Conservation (phyloP, 1,139 yeast genomes). For the Suhomyces panamericanus region DNA sequence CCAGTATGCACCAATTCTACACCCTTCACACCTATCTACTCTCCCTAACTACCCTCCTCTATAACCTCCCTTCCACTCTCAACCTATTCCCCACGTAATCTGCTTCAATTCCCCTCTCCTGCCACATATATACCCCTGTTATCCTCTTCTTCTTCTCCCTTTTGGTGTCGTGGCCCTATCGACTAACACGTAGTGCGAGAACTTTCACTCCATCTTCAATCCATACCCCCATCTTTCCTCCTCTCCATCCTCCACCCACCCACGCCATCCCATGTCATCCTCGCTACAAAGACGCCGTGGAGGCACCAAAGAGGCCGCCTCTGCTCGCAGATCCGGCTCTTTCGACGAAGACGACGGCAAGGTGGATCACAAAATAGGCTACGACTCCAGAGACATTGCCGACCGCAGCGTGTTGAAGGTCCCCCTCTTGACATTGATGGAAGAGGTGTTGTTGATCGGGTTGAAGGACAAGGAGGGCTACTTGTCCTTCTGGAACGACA, state of each 20-base stretch:
- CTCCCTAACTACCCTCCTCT: neutral
- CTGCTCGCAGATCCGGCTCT: constrained; percentile 12
- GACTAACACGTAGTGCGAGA: constrained; percentile 3
- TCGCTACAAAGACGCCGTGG: constrained; percentile 54
- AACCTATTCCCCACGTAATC: no score
- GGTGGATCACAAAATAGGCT: constrained; percentile 67
- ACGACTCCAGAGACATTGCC: constrained; percentile 72
- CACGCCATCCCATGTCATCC: constrained; percentile 26
- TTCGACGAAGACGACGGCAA: constrained; percentile 14
- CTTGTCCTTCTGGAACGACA: constrained; percentile 96
- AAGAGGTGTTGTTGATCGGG: constrained; percentile 90
- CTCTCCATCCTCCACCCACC: neutral
- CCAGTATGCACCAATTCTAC: no score
- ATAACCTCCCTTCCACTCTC: neutral
- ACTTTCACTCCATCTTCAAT: neutral
- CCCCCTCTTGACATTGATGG: constrained; percentile 90
- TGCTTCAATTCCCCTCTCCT: no score
- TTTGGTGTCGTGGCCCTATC: constrained; percentile 2
- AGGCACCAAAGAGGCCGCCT: constrained; percentile 24
- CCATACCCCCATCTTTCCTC: neutral
- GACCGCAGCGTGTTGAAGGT: constrained; percentile 46
- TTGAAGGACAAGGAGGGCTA: constrained; percentile 95
- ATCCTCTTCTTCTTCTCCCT: no score
- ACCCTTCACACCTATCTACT: no score
- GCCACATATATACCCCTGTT: no score